Base-by-base conservation (phyloP, 176 grass and related monocot species). In the Olyra latifolia region DNA sequence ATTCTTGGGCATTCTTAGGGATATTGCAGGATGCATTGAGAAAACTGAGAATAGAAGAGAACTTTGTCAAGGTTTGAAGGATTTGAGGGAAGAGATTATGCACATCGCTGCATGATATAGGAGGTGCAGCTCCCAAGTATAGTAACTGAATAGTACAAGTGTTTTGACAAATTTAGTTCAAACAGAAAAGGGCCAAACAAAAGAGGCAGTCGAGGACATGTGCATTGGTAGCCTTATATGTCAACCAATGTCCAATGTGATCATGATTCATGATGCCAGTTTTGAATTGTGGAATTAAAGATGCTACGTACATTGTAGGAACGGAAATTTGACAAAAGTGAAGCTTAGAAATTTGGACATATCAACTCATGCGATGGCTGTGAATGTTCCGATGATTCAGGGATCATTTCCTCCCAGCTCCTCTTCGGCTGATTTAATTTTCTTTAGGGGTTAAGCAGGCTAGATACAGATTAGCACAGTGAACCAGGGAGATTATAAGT, bases 401-500 rank as follows among this genome's bases (percentile, higher is more conserved):
- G 63, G 35, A 54, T 35, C 32, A 67, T 57, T 39, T 44, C 23
- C 6, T 59, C 41, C 56, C 39, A 56, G 13, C 13, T 75, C 53
- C 19, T 69, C 46, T 53, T 60, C 1, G n/a, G 9, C 14, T 20
- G 15, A 74, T 49, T 55, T 49, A 39, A 10, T 53, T 74, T 70
- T 41, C 1, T 2, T 80, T 8, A 14, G 17, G 27, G 22, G 17
- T 28, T 78, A 57, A 39, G 28, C 11, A 41, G n/a, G 10, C n/a
- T 58, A 41, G 20, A 44, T 27, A 72, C 13, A 43, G 14, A 63
- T 25, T 24, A 79, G 17, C 17, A 52, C 45, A 7, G 29, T 30
- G 30, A 80, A 29, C n/a, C 38, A 68, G n/a, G 46, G 14, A 79
- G 62, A 56, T 46, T 74, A 60, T 8, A 69, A 79, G 54, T 47